Evolutionary conservation across 768 basidiomycete species (phyloP), one percentile per base, ranked within the genome.

Genomic region (Porpolomopsis calyptriformis): DNA sequence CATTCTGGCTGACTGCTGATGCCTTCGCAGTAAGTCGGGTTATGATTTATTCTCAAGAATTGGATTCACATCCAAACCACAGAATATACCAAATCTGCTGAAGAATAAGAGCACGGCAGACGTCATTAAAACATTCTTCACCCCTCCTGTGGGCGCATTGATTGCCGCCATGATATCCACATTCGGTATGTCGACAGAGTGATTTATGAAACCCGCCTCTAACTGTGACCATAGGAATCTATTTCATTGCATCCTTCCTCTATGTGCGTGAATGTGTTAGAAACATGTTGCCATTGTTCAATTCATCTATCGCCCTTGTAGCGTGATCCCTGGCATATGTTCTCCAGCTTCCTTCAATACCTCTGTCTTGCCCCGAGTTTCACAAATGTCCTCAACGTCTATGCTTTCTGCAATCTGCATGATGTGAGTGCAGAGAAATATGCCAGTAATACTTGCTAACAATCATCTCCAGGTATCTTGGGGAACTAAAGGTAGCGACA

Each of bases 291-390:
- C 23, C 18, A 37, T 22, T 14, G 4, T 18, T 22, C 41, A 18
- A 46, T 45, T 11, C 22, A n/a, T 0, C 74, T 90, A 62, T 53
- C 26, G 49, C 38, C 23, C 4, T 16, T 49, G 9, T 50, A 91
- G 85, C 81, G 88, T 51, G 93, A 97, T 64, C 93, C 93, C 4
- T 97, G 93, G 93, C 93, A 97, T 64, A 85, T 98, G 81, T 82
- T 93, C 64, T 87, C 88, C 20, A 91, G 88, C 55, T 91, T 96
- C 73, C 67, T 83, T 55, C 93, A 93, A 60, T 94, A 93, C 60
- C 68, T 94, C 41, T 82, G 81, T 56, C 64, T 98, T 47, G 94
- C 94, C 9, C 88, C 89, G 1, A 88, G 85, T 55, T 94, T 94
- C 68, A 92, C 84, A 27, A 97, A 96, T 60, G 83, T 98, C 37